Base-by-base conservation (phyloP, 2,329 filamentous ascomycete genomes). In the Phyllosticta citrichinensis region DNA sequence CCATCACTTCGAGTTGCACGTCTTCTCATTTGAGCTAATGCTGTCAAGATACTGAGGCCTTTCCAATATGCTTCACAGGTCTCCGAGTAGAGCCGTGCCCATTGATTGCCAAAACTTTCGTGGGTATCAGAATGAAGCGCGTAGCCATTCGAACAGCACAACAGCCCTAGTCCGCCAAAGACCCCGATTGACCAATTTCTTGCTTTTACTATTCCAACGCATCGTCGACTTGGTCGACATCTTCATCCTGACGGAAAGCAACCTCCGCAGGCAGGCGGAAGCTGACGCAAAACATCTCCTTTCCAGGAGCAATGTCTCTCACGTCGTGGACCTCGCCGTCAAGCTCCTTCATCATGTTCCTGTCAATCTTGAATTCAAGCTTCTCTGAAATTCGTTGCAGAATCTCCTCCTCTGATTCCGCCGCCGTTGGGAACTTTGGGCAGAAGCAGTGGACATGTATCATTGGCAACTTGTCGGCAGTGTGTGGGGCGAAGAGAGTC, bases 381-480 rank as follows among this genome's bases (percentile, higher is more conserved):
- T 85, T 80, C 65, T 80, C 72, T 2, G 83, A 83, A 52, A 94
- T 81, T 57, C 87, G 81, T 65, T 82, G 77, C 69, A 86, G 89
- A 62, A 92, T 85, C 62, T 88, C 73, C 59, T 73, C 69, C 27
- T 70, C 73, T 64, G 82, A 77, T 64, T 82, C 77, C 2, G 83
- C 80, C 62, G 91, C 88, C 67, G 91, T 86, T 40, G 90, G 87
- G 56, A 82, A 86, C 76, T 96, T 93, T 52, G 87, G 85, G 24
- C 87, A 88, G 76, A 99, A 99, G 77, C 91, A 96, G 77, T 99
- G 91, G n/a, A 89, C 88, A 73, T 99, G 94, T 12, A 97, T 80
- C 75, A 95, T 81, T 0, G 94, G 94, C 55, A 97, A 78, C 63
- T 80, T 79, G 11, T 78, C 78, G 9, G 72, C 71, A 0, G 83